Percentiles rank a stretch among this genome's conserved stretches.
Conservation (phyloP, 1,284 basidiomycete genomes). For the Ceratobasidium sp. region DNA sequence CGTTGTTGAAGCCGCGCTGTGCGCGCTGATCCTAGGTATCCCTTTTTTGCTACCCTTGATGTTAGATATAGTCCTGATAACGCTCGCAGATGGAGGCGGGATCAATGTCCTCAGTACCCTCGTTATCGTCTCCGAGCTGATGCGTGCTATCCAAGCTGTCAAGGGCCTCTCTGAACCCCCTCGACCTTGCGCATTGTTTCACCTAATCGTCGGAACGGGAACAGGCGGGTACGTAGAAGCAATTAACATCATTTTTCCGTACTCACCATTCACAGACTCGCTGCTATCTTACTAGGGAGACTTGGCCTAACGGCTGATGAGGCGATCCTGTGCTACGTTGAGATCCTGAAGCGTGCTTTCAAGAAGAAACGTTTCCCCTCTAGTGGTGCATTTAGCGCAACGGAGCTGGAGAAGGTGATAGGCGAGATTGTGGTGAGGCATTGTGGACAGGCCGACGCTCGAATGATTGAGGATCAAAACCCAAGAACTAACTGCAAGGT, state of each 20-base stretch:
- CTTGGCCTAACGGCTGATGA: slow-evolving; percentile 54
- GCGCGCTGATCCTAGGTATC: too few species aligned
- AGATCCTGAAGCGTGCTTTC: slow-evolving; percentile 44
- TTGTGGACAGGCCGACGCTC: too few species aligned
- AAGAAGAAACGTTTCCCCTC: too few species aligned
- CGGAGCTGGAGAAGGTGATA: too few species aligned
- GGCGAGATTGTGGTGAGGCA: too few species aligned
- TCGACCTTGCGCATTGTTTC: slow-evolving; percentile 55
- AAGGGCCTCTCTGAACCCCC: not conserved
- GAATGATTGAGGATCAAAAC: too few species aligned
- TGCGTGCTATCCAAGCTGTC: slow-evolving; percentile 5
- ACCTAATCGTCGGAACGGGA: slow-evolving; percentile 56
- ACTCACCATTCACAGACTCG: slow-evolving; percentile 51
- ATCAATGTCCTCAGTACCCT: too few species aligned
- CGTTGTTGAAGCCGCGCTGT: too few species aligned
- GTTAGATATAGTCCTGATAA: too few species aligned
- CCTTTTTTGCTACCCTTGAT: too few species aligned
- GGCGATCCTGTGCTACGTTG: slow-evolving; percentile 53
- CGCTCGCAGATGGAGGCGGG: too few species aligned
- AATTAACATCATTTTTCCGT: not conserved
- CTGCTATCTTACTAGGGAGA: slow-evolving; percentile 55
- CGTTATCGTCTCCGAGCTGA: not conserved
- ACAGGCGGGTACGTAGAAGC: slow-evolving; percentile 50
- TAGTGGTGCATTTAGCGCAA: too few species aligned
- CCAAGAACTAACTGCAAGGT: not conserved